Evolutionary conservation across 1,139 yeast species (phyloP).

Genomic region (Geotrichum cucujoidarum): DNA sequence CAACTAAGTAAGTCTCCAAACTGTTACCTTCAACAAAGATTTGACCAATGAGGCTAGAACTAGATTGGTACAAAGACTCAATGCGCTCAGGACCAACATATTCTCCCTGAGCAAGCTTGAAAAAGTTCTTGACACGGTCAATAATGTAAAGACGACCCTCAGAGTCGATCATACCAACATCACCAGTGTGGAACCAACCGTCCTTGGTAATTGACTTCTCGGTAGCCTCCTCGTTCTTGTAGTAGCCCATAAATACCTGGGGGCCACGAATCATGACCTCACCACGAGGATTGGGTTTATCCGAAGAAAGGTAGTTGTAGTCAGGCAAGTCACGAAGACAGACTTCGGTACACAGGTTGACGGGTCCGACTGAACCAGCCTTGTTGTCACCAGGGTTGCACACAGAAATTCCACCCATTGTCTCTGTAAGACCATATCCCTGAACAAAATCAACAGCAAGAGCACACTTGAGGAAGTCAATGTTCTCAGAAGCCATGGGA

Average conservation of each 20-base stretch:
- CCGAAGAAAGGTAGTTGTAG: slow-evolving; percentile 56
- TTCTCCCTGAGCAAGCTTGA: slow-evolving; percentile 78
- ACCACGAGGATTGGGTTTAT: slow-evolving; percentile 47
- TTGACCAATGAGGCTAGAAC: slow-evolving; percentile 51
- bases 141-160: slow-evolving; percentile 57
- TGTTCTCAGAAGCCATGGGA: slow-evolving; percentile 59
- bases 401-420: slow-evolving; percentile 58
- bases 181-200: slow-evolving; percentile 79
- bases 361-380: slow-evolving; percentile 60
- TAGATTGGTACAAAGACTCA: slow-evolving; percentile 58
- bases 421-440: slow-evolving; percentile 77
- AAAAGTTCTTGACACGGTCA: slow-evolving; percentile 76
- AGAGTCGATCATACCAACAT: slow-evolving; percentile 54
- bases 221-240: slow-evolving; percentile 53
- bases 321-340: slow-evolving; percentile 62
- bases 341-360: slow-evolving; percentile 50
- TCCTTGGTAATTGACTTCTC: slow-evolving; percentile 51
- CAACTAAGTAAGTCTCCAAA: slow-evolving; percentile 54
- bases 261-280: slow-evolving; percentile 68
- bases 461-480: slow-evolving; percentile 57
- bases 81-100: slow-evolving; percentile 76
- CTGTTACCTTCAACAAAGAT: slow-evolving; percentile 69
- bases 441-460: slow-evolving; percentile 56
- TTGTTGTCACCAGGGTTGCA: slow-evolving; percentile 45
- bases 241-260: slow-evolving; percentile 58